phyloP scores from a whole-genome alignment of 371 early-diverging fungal genomes.

The Apophysomyces ossiformis region DNA sequence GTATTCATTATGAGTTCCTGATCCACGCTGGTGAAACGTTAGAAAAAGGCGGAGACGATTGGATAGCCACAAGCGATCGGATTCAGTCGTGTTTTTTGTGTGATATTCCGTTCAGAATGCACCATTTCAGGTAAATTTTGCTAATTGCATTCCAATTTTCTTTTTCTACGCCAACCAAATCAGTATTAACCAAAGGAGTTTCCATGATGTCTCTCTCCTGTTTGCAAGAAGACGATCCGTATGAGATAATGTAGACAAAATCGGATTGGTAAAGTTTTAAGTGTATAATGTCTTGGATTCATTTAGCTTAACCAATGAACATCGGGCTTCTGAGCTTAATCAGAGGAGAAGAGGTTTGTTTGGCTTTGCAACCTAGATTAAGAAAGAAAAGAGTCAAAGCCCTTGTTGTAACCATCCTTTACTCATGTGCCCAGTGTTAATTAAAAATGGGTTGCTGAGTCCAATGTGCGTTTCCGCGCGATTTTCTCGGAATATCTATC shows the following conservation, averaged over 20 bases:
- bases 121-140: no score
- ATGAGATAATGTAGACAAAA: background rate
- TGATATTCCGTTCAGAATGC: background rate
- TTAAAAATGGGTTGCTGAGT: no score
- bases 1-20: background rate
- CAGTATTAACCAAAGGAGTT: no score
- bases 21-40: conserved; percentile 5
- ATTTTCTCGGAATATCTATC: no score
- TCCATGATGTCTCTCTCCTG: background rate
- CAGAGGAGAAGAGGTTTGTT: background rate
- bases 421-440: no score
- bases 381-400: no score
- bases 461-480: no score
- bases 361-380: no score
- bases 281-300: conserved; percentile 6
- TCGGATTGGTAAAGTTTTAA: background rate
- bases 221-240: background rate
- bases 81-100: background rate
- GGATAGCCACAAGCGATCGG: background rate
- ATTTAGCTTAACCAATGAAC: background rate
- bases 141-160: no score
- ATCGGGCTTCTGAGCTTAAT: background rate
- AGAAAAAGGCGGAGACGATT: background rate
- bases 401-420: no score
- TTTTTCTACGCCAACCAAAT: no score